Evolutionary conservation across 208 protist genomes (phyloP).

Genomic region (Trypanosomatidae sp.): DNA sequence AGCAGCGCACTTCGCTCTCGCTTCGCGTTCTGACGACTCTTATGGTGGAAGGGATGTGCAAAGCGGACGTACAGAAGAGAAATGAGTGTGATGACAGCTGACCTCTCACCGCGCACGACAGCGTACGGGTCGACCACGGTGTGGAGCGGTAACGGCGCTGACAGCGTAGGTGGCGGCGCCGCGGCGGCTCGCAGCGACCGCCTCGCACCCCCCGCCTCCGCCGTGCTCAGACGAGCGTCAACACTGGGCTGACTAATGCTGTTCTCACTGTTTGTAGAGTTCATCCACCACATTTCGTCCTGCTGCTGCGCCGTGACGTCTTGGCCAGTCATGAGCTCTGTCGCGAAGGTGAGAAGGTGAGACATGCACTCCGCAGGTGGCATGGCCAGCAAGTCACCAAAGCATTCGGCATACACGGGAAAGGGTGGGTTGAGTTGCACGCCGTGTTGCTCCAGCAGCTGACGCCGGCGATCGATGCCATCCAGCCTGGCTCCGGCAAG

Average conservation of each 20-base stretch:
- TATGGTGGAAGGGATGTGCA: slow-evolving; percentile 90
- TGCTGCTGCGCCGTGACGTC: slow-evolving; percentile 35
- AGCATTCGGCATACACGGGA: slow-evolving; percentile 86
- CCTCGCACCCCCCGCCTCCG: background rate
- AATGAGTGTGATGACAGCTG: slow-evolving; percentile 67
- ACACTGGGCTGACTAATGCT: background rate
- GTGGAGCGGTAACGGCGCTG: slow-evolving; percentile 57
- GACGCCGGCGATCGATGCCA: slow-evolving; percentile 46
- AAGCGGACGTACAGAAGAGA: slow-evolving; percentile 89
- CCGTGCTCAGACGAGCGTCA: background rate
- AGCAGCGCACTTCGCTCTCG: slow-evolving; percentile 69
- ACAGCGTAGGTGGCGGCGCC: slow-evolving; percentile 18
- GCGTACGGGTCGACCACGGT: slow-evolving; percentile 80
- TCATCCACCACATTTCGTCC: slow-evolving; percentile 15
- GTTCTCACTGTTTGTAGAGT: slow-evolving; percentile 1
- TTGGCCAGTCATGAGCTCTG: slow-evolving; percentile 61
- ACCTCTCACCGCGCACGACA: slow-evolving; percentile 62
- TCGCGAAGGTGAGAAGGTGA: slow-evolving; percentile 82
- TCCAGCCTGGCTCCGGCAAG: slow-evolving; percentile 5
- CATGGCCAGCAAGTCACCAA: slow-evolving; percentile 73
- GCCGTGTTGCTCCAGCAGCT: slow-evolving; percentile 70
- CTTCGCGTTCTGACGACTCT: slow-evolving; percentile 60
- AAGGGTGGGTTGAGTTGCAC: slow-evolving; percentile 88
- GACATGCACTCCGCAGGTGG: slow-evolving; percentile 65
- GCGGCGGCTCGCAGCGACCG: background rate